Conservation (phyloP, 2,329 filamentous ascomycete species). For the Aureobasidium sp. region DNA sequence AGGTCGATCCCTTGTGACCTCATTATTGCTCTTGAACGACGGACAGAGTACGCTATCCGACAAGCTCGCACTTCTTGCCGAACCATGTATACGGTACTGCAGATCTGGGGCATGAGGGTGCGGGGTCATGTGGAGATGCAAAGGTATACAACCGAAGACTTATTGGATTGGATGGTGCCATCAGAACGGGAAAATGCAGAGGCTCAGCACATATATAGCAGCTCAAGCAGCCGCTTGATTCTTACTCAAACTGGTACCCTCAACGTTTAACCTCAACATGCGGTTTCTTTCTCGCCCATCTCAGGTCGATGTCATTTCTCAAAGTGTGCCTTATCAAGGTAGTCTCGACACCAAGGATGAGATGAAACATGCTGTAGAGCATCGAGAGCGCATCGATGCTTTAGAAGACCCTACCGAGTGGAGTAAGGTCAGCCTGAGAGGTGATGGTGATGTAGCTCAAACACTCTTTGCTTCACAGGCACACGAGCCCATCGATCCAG, state of each 20-base stretch:
- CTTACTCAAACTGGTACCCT: background rate
- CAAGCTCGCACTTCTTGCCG: conserved; percentile 10
- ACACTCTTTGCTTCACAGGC: conserved; percentile 41
- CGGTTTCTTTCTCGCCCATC: background rate
- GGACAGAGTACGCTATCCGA: background rate
- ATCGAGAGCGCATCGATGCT: background rate
- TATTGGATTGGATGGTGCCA: background rate
- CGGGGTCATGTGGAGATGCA: background rate
- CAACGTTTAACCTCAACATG: background rate
- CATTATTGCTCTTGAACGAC: background rate
- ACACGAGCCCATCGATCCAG: conserved; percentile 42
- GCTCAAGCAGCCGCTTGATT: background rate
- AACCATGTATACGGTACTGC: background rate
- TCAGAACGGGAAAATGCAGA: background rate
- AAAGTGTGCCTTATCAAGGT: background rate
- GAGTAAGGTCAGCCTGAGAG: conserved; percentile 25
- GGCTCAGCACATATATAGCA: background rate
- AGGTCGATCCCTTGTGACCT: background rate
- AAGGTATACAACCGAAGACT: background rate
- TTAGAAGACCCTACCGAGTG: conserved; percentile 20
- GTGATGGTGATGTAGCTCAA: conserved; percentile 42
- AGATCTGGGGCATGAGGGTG: background rate
- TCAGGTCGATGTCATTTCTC: conserved; percentile 4
- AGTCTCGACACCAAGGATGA: background rate
- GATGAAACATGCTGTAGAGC: background rate